Percentiles rank a stretch among this genome's conserved stretches.
These are phyloP conservation scores for Filosporella fistucella DNA, from an alignment of 495 filamentous ascomycete genomes.

Conservation along the genomic window DNA sequence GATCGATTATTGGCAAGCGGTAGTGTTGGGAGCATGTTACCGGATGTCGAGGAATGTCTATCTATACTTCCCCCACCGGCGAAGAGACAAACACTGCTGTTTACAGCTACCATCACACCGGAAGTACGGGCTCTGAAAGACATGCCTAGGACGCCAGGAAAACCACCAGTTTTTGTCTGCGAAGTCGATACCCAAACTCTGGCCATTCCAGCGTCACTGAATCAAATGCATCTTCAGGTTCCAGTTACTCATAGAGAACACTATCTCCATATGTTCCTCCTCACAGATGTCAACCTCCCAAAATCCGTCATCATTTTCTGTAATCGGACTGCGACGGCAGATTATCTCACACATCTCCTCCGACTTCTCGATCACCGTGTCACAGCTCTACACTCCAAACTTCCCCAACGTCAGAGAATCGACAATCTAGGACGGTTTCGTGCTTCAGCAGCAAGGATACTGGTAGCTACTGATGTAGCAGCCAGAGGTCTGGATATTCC, in stretches of 20 bases:
- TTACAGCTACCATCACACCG: slow-evolving; percentile 93
- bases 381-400: slow-evolving; percentile 80
- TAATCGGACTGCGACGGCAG: slow-evolving; percentile 86
- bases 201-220: slow-evolving; percentile 73
- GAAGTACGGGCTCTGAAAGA: slow-evolving; percentile 82
- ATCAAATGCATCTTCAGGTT: slow-evolving; percentile 80
- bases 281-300: slow-evolving; percentile 67
- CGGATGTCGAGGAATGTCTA: slow-evolving; percentile 86
- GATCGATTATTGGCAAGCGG: slow-evolving; percentile 79
- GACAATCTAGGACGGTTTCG: slow-evolving; percentile 89
- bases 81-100: slow-evolving; percentile 86
- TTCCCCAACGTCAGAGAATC: slow-evolving; percentile 77
- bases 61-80: slow-evolving; percentile 64
- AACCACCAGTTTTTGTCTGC: slow-evolving; percentile 78
- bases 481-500: slow-evolving; percentile 96
- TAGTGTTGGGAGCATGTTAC: slow-evolving; percentile 76
- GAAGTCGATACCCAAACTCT: slow-evolving; percentile 75
- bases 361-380: slow-evolving; percentile 83
- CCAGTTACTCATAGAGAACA: slow-evolving; percentile 88
- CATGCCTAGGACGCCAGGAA: slow-evolving; percentile 57
- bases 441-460: slow-evolving; percentile 81
- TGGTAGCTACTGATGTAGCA: slow-evolving; percentile 95
- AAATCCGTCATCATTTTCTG: slow-evolving; percentile 88
- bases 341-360: slow-evolving; percentile 80
- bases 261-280: slow-evolving; percentile 86